Evolutionary conservation across 2,329 filamentous ascomycete genomes (phyloP).

Genomic region (Hirsutella rhossiliensis): DNA sequence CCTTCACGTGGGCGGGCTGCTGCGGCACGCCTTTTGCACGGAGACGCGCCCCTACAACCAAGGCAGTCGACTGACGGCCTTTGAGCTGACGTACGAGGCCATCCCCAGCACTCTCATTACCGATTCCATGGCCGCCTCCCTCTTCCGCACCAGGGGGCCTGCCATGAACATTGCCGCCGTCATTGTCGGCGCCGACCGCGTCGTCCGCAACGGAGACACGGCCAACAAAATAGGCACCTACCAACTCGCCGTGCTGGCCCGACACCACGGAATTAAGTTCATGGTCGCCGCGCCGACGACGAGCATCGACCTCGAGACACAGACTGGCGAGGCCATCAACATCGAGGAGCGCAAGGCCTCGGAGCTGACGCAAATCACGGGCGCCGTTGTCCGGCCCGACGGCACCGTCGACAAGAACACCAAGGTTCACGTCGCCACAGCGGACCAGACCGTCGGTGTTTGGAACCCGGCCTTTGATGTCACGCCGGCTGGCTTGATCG

Average conservation of each 20-base stretch:
- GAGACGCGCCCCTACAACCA: constrained; percentile 98
- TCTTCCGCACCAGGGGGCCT: constrained; percentile 54
- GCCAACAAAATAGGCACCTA: constrained; percentile 99
- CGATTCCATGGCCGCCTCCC: constrained; percentile 88
- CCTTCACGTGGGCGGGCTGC: constrained; percentile 50
- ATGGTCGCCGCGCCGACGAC: constrained; percentile 90
- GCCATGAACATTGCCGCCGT: constrained; percentile 67
- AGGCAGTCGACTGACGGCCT: constrained; percentile 86
- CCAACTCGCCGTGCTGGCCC: constrained; percentile 78
- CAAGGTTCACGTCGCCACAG: constrained; percentile 67
- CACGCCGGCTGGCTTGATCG: constrained; percentile 78
- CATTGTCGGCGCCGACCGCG: constrained; percentile 87
- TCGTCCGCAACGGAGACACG: constrained; percentile 92
- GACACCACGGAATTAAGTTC: constrained; percentile 82
- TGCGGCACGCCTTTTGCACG: constrained; percentile 86
- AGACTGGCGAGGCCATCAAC: constrained; percentile 65
- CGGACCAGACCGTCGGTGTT: constrained; percentile 64
- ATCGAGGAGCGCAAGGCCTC: constrained; percentile 78
- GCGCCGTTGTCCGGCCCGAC: constrained; percentile 54
- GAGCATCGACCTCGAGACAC: constrained; percentile 77
- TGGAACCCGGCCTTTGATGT: constrained; percentile 99
- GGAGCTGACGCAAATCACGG: constrained; percentile 77
- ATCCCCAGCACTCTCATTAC: constrained; percentile 89
- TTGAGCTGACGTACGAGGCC: constrained; percentile 86
- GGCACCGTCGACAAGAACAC: constrained; percentile 50